Evolutionary conservation across 306 rosid species (phyloP).

Genomic region (Mimosa pudica): DNA sequence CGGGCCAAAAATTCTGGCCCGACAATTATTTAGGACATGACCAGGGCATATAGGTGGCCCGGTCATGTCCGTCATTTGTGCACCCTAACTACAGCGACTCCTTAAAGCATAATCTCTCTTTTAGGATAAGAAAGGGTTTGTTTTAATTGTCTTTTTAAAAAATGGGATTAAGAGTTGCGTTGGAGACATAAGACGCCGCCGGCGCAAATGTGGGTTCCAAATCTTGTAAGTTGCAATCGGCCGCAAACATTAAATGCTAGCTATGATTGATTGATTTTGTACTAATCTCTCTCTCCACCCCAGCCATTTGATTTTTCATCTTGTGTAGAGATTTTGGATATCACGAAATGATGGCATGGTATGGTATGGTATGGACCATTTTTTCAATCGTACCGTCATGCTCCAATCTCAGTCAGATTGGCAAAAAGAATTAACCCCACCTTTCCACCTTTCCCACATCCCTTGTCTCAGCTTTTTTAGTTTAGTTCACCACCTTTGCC

Average conservation of each 20-base stretch:
- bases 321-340: neutral
- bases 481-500: neutral
- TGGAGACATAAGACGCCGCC: neutral
- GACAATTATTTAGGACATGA: too few relatives aligned
- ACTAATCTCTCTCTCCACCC: neutral
- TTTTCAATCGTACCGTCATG: neutral
- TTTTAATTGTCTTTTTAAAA: too few relatives aligned
- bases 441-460: neutral
- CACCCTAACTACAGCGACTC: too few relatives aligned
- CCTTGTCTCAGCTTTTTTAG: neutral
- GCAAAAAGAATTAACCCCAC: neutral
- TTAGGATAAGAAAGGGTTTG: too few relatives aligned
- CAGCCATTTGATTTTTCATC: neutral
- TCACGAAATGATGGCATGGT: neutral
- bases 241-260: neutral
- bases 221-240: neutral
- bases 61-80: too few relatives aligned
- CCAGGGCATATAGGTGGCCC: too few relatives aligned
- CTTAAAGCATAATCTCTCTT: too few relatives aligned
- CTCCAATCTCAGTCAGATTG: neutral
- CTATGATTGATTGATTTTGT: neutral
- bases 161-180: neutral
- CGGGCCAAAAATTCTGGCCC: too few relatives aligned
- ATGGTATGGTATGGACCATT: neutral
- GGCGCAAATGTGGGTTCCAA: neutral